A percentile compares a stretch with the other conserved stretches of the same genome.
These are phyloP conservation scores for Stenogyne calaminthoides DNA, from an alignment of 305 asterid genomes.

Conservation along the genomic window DNA sequence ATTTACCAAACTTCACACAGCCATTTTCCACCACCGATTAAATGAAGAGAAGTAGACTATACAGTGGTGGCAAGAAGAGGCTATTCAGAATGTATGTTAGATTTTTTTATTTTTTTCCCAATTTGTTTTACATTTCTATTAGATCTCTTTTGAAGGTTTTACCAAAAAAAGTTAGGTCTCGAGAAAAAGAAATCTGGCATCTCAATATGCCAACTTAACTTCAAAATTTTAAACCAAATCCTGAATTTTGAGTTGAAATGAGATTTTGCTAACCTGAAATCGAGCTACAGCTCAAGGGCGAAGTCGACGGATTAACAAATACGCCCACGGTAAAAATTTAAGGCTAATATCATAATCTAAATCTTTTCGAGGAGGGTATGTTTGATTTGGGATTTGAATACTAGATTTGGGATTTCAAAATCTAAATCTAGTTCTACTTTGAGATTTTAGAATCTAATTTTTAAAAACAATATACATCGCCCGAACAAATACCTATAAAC, in stretches of 20 bases:
- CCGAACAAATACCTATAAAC: no score
- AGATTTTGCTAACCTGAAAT: background rate
- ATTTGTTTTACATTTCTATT: background rate
- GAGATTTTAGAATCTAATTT: no score
- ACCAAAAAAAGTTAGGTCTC: background rate
- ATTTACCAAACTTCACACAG: background rate
- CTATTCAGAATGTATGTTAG: background rate
- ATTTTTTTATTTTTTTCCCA: background rate
- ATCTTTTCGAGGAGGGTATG: no score
- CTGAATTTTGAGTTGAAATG: background rate
- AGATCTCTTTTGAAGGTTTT: background rate
- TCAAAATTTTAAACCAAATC: background rate
- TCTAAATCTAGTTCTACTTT: no score
- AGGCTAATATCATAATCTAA: background rate
- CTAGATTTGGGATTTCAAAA: no score
- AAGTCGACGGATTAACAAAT: background rate
- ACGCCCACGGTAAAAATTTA: background rate
- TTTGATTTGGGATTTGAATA: no score
- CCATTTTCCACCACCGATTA: constrained; percentile 7
- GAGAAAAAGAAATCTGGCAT: background rate
- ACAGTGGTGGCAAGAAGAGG: background rate
- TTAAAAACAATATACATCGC: no score
- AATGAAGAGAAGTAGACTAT: background rate
- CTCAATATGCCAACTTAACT: background rate
- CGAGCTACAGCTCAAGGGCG: background rate